Evolutionary conservation across 345 rosid genomes (phyloP), one percentile per base, ranked within the genome.

Genomic region (Lumnitzera racemosa): DNA sequence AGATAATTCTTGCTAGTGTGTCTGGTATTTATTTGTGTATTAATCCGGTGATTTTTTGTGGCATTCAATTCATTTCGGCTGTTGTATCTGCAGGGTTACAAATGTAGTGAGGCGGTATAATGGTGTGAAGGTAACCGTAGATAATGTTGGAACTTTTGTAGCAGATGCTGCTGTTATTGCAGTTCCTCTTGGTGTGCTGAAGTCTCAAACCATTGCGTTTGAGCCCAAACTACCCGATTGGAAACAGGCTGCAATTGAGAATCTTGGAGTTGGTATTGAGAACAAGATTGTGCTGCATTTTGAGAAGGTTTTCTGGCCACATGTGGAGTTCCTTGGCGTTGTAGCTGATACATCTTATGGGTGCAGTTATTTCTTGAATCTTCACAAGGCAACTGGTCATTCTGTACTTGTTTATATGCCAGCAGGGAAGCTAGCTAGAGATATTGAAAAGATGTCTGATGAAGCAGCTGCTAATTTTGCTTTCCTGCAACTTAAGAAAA

Each of bases 391-490:
- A 54, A 94, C 97, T 0, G 85, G 92, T 47, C 91, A 86, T 51
- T 62, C 89, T 31, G 90, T 90, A 62, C 97, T 94, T 17, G 90
- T 94, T 47, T 90, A 94, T 74, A 90, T 90, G 97, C 96, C 99
- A 57, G 96, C 96, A 11, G 97, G 99, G 74, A 88, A 88, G 89
- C 85, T 94, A 36, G 97, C 99, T 46, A 84, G 72, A 61, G 99
- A 90, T 83, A 84, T 94, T 29, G 97, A 90, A 80, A 94, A 88
- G 73, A 86, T 90, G 97, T 80, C 97, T 67, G 97, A 94, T 80
- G 96, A 87, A 79, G 95, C 87, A 68, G 96, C 97, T 70, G 95
- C 86, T 9, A 72, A 78, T 61, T 88, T 94, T 65, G 96, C 99
- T 55, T 75, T 88, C 64, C 48, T 57, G 69, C 90, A 94, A 70